These are phyloP conservation scores for Arachis monticola DNA, from an alignment of 331 rosid species.

Conservation along the genomic window DNA sequence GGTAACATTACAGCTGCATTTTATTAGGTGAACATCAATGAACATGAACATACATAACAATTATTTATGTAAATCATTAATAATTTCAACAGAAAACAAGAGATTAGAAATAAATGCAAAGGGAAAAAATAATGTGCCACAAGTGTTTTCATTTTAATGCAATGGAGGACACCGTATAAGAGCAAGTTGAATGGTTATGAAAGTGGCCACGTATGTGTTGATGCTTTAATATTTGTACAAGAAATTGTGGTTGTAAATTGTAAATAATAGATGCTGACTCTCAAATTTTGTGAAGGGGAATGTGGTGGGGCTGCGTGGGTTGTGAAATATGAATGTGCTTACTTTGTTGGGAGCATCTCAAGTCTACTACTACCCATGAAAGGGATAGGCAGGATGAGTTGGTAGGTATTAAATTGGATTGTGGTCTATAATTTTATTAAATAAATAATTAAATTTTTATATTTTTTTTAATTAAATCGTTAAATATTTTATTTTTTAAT, in stretches of 20 bases:
- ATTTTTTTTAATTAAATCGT: too few species aligned
- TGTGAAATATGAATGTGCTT: constrained; percentile 39
- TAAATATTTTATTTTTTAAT: too few species aligned
- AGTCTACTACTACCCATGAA: background rate
- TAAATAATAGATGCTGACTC: constrained; percentile 40
- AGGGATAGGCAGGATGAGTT: background rate
- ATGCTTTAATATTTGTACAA: constrained; percentile 31
- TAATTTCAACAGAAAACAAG: constrained; percentile 1
- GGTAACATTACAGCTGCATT: too few species aligned
- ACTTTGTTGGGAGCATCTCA: constrained; percentile 44
- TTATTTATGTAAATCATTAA: too few species aligned
- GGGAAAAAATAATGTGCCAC: constrained; percentile 24
- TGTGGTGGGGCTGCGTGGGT: constrained; percentile 30
- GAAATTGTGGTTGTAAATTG: constrained; percentile 46
- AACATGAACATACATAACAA: too few species aligned
- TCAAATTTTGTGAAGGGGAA: constrained; percentile 12
- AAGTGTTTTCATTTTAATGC: constrained; percentile 26
- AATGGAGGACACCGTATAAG: constrained; percentile 31
- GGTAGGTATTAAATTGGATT: too few species aligned
- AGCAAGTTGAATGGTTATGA: constrained; percentile 31
- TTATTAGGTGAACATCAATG: too few species aligned
- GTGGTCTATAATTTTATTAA: too few species aligned
- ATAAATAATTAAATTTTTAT: too few species aligned
- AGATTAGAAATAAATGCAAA: background rate
- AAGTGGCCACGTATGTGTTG: constrained; percentile 48